These are phyloP conservation scores for Aspergillus sclerotioniger DNA, from an alignment of 495 filamentous ascomycete genomes.

Conservation along the genomic window DNA sequence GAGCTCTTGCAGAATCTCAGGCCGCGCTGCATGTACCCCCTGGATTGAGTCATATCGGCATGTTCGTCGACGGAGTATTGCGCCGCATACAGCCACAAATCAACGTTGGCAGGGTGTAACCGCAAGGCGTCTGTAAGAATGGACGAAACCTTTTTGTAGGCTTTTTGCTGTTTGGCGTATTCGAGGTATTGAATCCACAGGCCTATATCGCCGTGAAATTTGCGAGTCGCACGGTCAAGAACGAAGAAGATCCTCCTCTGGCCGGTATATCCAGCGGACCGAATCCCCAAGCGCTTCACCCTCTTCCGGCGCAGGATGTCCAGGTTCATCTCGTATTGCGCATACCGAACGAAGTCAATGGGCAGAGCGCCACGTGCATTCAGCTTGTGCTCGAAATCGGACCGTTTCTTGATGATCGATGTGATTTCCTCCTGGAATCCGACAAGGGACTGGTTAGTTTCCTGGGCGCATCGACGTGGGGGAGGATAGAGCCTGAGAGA, in stretches of 20 bases:
- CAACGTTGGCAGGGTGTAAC: slow-evolving; percentile 78
- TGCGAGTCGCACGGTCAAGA: slow-evolving; percentile 80
- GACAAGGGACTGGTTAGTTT: slow-evolving; percentile 14
- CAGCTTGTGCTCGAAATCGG: slow-evolving; percentile 88
- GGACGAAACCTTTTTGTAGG: slow-evolving; percentile 74
- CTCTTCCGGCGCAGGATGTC: slow-evolving; percentile 79
- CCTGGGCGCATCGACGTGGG: slow-evolving; percentile 1
- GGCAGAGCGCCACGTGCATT: slow-evolving; percentile 74
- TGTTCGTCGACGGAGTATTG: slow-evolving; percentile 68
- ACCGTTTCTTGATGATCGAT: slow-evolving; percentile 82
- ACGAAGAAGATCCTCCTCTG: slow-evolving; percentile 84
- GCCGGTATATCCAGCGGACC: slow-evolving; percentile 58
- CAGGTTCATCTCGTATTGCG: slow-evolving; percentile 87
- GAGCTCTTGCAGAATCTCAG: slow-evolving; percentile 79
- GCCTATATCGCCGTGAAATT: slow-evolving; percentile 75
- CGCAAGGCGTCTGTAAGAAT: slow-evolving; percentile 76
- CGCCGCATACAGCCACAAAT: slow-evolving; percentile 86
- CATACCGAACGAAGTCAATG: slow-evolving; percentile 80
- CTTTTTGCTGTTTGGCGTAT: slow-evolving; percentile 71
- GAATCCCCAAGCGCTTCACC: slow-evolving; percentile 74
- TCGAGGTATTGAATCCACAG: slow-evolving; percentile 94
- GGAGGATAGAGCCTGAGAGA: background rate
- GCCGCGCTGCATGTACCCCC: slow-evolving; percentile 86
- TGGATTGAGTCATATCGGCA: slow-evolving; percentile 79
- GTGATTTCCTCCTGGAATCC: slow-evolving; percentile 72